Evolutionary conservation across 1,284 basidiomycete genomes (phyloP), one percentile per base, ranked within the genome.

Genomic region (Amylostereum areolatum): DNA sequence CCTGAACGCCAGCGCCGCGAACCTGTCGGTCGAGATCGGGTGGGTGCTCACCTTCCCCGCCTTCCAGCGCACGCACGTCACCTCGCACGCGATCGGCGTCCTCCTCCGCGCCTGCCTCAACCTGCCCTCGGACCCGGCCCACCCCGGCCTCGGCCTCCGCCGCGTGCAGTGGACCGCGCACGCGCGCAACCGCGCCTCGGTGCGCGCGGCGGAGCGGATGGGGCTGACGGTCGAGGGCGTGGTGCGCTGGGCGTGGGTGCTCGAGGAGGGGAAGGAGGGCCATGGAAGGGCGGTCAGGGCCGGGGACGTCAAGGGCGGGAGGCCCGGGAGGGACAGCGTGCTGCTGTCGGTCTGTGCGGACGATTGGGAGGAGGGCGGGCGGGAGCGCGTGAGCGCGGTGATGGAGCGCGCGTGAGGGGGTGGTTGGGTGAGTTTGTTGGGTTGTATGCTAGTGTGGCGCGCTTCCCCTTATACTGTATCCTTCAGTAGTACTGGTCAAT

Each of bases 71-170:
- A 67, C 68, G 3, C 65, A 67, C 55, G 61, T 72, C 44, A 58
- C 60, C 24, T 61, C 79, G 8, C 80, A 85, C 59, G 77, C 83
- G 0, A 68, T 80, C 32, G 79, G 80, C 1, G 62, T 87, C 9
- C 62, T 89, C 25, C 61, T 88, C 44, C 72, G 71, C 25, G 81
- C 79, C 55, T 63, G 69, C n/a, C 68, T 88, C 29, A 73, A 81
- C 30, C 58, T 72, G 4, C 76, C 77, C 0, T 39, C 49, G 9
- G 43, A 29, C 5, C 44, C 41, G 4, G n/a, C n/a, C n/a, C 33
- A 47, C 12, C 54, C 53, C 24, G 59, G 61, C 12, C 61, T 70
- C 24, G 64, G 65, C 1, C 54, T 71, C 28, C 57, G 70, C 9
- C 58, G 71, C 10, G 63, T 66, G 9, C 64, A 70, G 47, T 72